These are phyloP conservation scores for Vitellaria paradoxa DNA, from an alignment of 179 eudicot species.

Conservation along the genomic window DNA sequence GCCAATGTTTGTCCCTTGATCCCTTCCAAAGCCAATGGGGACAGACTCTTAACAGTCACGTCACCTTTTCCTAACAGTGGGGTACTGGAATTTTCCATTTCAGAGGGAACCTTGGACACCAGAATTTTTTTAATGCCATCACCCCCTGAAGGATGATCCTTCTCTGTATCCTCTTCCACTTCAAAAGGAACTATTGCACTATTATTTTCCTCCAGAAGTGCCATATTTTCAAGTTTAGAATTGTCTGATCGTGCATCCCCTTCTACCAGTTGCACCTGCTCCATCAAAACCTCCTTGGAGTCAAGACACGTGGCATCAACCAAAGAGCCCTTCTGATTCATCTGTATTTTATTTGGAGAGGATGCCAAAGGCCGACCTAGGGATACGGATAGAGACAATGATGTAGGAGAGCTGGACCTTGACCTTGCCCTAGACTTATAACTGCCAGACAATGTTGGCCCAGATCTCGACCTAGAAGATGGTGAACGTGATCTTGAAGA, in stretches of 20 bases:
- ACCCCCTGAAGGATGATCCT: background rate
- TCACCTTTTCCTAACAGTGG: constrained; percentile 9
- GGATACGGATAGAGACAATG: constrained; percentile 28
- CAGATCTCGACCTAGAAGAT: constrained; percentile 29
- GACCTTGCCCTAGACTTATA: constrained; percentile 27
- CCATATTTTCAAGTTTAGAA: constrained; percentile 17
- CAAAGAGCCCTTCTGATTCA: constrained; percentile 23
- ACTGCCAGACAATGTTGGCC: constrained; percentile 18
- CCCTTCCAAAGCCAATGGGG: background rate
- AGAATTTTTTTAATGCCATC: background rate
- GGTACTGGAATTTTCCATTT: background rate
- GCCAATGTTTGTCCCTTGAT: background rate
- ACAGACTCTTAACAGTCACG: background rate
- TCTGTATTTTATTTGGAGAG: constrained; percentile 27
- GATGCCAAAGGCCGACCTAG: constrained; percentile 24
- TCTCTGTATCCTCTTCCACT: constrained; percentile 9
- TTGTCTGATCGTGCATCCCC: constrained; percentile 16
- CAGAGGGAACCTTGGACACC: background rate
- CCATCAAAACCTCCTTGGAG: constrained; percentile 18
- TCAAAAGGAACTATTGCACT: background rate
- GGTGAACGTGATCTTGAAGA: constrained; percentile 22
- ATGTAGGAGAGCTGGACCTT: constrained; percentile 37
- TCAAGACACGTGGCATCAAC: constrained; percentile 17
- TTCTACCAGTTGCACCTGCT: constrained; percentile 20
- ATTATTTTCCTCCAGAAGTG: constrained; percentile 10